phyloP scores from a whole-genome alignment of 805 yeast genomes.

The Deakozyma indianensis region DNA sequence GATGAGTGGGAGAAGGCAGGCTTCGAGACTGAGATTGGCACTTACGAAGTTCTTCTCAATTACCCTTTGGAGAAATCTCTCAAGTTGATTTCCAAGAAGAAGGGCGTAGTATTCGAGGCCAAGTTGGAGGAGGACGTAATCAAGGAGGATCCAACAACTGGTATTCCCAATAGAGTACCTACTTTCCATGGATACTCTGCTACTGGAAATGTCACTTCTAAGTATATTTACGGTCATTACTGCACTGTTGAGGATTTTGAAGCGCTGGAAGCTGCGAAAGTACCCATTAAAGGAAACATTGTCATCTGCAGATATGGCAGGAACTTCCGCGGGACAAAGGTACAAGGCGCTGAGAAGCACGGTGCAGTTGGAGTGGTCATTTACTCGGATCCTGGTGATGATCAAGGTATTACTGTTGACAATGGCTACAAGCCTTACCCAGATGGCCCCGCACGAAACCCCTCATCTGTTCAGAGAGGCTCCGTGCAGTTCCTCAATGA shows the following conservation, averaged over 20 bases:
- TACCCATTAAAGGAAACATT: conserved; percentile 40
- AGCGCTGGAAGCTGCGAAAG: conserved; percentile 29
- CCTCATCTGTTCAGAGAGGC: conserved; percentile 64
- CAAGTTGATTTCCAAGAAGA: conserved; percentile 23
- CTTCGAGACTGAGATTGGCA: conserved; percentile 34
- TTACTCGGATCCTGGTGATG: conserved; percentile 58
- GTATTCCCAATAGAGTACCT: conserved; percentile 37
- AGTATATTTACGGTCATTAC: conserved; percentile 52
- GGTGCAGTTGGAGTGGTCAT: conserved; percentile 57
- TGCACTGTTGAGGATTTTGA: conserved; percentile 52
- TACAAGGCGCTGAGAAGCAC: conserved; percentile 57
- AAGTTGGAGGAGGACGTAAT: conserved; percentile 38
- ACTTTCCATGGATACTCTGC: conserved; percentile 70
- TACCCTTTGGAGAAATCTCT: conserved; percentile 46
- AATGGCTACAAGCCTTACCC: conserved; percentile 58
- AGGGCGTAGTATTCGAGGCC: conserved; percentile 33
- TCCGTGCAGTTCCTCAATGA: conserved; percentile 48
- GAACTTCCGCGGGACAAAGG: conserved; percentile 60
- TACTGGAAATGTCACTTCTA: conserved; percentile 57
- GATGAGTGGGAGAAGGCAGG: conserved; percentile 49
- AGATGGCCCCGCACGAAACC: conserved; percentile 63
- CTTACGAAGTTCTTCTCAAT: conserved; percentile 48
- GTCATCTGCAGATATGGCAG: conserved; percentile 56
- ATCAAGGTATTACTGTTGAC: conserved; percentile 29
- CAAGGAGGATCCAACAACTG: conserved; percentile 36